Percentiles rank a stretch among this genome's conserved stretches.
These are phyloP conservation scores for Diaporthe humulicola DNA, from an alignment of 2,329 filamentous ascomycete genomes.

Conservation along the genomic window DNA sequence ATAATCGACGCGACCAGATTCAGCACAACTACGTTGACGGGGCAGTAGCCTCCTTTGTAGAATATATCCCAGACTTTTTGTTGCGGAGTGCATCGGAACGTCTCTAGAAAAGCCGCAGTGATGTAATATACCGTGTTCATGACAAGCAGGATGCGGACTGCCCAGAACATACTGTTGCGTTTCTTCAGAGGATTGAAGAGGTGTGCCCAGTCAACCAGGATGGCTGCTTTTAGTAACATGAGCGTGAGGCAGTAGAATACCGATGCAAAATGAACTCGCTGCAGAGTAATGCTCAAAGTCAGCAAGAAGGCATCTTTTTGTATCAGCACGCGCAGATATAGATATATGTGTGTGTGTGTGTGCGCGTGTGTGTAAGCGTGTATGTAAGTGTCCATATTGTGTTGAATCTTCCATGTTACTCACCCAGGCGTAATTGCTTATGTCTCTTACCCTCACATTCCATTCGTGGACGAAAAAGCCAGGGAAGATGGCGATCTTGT, in stretches of 20 bases:
- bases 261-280: background rate
- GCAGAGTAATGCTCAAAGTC: background rate
- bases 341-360: too few species aligned
- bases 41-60: background rate
- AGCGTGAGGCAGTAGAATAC: background rate
- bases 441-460: background rate
- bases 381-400: background rate
- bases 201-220: conserved; percentile 1
- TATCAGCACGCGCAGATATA: background rate
- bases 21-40: background rate
- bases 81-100: background rate
- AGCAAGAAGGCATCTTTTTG: background rate
- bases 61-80: background rate
- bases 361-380: too few species aligned
- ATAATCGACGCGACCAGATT: background rate
- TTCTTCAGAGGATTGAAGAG: background rate
- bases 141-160: background rate
- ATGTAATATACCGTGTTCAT: background rate
- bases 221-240: background rate
- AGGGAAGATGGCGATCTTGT: background rate
- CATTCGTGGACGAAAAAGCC: background rate
- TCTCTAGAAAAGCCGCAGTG: background rate
- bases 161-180: conserved; percentile 1
- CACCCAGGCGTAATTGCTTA: background rate
- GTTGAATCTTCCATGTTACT: background rate